Conservation (phyloP, 2,329 filamentous ascomycete genomes). For the Chrysosporium keratinophilum region DNA sequence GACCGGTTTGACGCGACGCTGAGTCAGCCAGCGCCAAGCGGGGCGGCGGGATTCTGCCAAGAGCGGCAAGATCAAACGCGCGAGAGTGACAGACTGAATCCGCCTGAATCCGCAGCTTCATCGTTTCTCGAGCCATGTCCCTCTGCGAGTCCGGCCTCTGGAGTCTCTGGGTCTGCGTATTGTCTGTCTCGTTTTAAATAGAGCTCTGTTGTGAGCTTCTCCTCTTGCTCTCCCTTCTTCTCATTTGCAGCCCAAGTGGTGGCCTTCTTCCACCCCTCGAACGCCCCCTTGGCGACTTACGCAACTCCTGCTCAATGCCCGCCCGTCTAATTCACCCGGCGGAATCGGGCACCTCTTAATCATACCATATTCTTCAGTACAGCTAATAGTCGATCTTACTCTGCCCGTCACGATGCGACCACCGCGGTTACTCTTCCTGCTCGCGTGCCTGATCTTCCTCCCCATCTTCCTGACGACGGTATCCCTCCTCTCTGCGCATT, state of each 20-base stretch:
- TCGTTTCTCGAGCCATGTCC: neutral
- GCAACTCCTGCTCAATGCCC: constrained; percentile 3
- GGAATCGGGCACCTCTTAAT: constrained; percentile 3
- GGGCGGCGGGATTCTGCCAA: neutral
- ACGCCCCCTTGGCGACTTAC: neutral
- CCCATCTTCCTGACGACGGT: constrained; percentile 41
- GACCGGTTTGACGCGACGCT: neutral
- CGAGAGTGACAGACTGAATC: constrained; percentile 2
- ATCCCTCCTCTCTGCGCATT: constrained; percentile 35
- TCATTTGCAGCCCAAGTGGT: neutral
- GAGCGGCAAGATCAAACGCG: neutral
- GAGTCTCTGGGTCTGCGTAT: neutral
- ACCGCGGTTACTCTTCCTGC: constrained; percentile 37
- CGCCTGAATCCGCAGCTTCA: neutral
- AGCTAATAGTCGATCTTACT: constrained; percentile 11
- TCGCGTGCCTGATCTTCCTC: constrained; percentile 40
- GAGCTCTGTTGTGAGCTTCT: neutral
- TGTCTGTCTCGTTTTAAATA: neutral
- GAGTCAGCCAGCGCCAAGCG: neutral
- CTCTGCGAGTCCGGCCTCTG: neutral
- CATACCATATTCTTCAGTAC: constrained; percentile 8
- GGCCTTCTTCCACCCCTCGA: neutral
- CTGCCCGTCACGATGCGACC: constrained; percentile 34
- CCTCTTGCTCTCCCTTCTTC: no score
- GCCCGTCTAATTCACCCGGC: neutral